Evolutionary conservation across 2,329 filamentous ascomycete species (phyloP).

Genomic region (Hypoxylon sp.): DNA sequence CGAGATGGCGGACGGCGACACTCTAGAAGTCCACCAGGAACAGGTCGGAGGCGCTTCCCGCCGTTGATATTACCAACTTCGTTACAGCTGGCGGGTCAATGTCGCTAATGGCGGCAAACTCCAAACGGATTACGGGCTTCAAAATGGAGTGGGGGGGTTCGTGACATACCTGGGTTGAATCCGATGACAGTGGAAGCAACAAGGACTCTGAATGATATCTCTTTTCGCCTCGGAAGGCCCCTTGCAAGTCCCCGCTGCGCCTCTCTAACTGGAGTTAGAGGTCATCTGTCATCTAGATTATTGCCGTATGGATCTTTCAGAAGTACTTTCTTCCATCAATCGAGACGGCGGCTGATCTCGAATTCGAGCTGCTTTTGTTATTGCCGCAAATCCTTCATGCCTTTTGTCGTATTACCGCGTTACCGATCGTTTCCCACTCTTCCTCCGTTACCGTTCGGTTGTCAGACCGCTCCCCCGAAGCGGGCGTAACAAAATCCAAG

Average conservation of each 20-base stretch:
- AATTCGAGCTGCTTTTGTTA: conserved; percentile 29
- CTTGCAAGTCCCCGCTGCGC: conserved; percentile 14
- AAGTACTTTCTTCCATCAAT: conserved; percentile 42
- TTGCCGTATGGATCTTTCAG: conserved; percentile 39
- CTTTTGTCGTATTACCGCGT: not conserved
- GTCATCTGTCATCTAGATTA: conserved; percentile 40
- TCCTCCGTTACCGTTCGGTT: conserved; percentile 7
- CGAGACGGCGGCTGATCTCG: conserved; percentile 36
- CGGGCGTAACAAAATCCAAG: not conserved
- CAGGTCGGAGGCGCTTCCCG: conserved; percentile 82
- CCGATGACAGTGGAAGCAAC: conserved; percentile 31
- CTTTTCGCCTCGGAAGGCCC: conserved; percentile 21
- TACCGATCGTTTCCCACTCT: not conserved
- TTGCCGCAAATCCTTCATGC: conserved; percentile 18
- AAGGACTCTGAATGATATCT: conserved; percentile 22
- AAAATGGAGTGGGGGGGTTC: conserved; percentile 30
- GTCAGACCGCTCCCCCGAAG: not conserved
- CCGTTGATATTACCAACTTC: conserved; percentile 35
- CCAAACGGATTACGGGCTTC: conserved; percentile 23
- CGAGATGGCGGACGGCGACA: conserved; percentile 97
- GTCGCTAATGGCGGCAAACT: conserved; percentile 4
- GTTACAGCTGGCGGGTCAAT: not conserved
- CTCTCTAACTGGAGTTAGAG: conserved; percentile 23
- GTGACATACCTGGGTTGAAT: conserved; percentile 25
- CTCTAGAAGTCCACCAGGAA: conserved; percentile 97